Conservation (phyloP, 805 yeast genomes). For the Sugiyamaella marilandica region DNA sequence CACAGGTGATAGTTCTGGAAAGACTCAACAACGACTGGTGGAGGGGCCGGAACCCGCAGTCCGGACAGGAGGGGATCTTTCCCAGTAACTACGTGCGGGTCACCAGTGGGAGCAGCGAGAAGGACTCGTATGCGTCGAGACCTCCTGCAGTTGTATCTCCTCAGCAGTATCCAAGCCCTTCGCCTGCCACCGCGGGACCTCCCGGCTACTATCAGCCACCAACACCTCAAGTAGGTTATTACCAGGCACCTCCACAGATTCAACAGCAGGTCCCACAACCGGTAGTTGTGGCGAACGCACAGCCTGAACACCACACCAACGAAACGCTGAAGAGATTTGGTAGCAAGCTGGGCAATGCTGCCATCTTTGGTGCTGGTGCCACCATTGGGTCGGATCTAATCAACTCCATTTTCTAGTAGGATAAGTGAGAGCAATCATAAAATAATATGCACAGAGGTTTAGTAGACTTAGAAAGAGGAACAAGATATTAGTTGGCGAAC, state of each 20-base stretch:
- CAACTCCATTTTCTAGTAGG: conserved; percentile 24
- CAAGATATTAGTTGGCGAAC: no score
- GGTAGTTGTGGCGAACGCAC: conserved; percentile 2
- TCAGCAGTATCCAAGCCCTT: conserved; percentile 12
- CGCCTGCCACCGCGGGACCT: conserved; percentile 10
- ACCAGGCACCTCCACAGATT: conserved; percentile 23
- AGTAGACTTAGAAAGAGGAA: no score
- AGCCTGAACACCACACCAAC: conserved; percentile 6
- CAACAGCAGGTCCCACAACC: conserved; percentile 17
- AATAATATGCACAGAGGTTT: no score
- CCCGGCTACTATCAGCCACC: conserved; percentile 44
- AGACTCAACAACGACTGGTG: conserved; percentile 86
- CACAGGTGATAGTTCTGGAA: conserved; percentile 63
- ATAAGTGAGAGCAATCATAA: no score
- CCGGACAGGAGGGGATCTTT: conserved; percentile 68
- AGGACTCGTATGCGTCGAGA: conserved; percentile 5
- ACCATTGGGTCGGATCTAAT: conserved; percentile 82
- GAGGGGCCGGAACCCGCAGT: conserved; percentile 54
- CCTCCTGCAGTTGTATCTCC: conserved; percentile 20
- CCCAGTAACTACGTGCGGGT: conserved; percentile 76
- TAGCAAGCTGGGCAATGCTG: conserved; percentile 83
- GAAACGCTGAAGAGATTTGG: conserved; percentile 53
- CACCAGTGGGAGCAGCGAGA: conserved; percentile 8
- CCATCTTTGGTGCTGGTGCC: conserved; percentile 95
- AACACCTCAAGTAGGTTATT: conserved; percentile 27